Base-by-base conservation (phyloP, 306 rosid genomes). In the Medicago arabica region DNA sequence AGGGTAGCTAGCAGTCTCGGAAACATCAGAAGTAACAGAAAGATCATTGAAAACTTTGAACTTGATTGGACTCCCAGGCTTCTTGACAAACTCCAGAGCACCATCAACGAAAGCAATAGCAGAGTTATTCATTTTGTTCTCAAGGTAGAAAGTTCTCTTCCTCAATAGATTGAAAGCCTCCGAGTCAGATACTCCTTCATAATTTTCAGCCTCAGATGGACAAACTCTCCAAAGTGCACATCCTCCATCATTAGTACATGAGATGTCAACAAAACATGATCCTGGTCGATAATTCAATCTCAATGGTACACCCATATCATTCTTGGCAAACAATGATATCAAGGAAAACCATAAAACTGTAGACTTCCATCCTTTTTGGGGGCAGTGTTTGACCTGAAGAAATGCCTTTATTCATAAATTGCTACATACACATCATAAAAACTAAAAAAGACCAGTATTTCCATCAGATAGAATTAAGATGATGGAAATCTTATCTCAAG, bases 41-140 rank as follows among this genome's bases (percentile, higher is more conserved):
- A 77, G 72, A 67, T 88, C 85, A 61, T 71, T 74, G 67, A 94
- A 86, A 54, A 94, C 84, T 87, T 92, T 94, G 59, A 92, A 90
- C 89, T 94, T 94, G 82, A 91, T 86, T 51, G 93, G 95, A 83
- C 84, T 90, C 82, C 98, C 98, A 77, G 97, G 98, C 86, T 88
- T 92, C 78, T 67, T 82, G 54, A 94, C 93, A 73, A 90, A 90
- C 87, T 90, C 95, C 16, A 86, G 92, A 86, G 88, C 69, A 69
- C 89, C 93, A 92, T 92, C 96, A 76, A 88, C 74, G 25, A 92
- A 88, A 72, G 96, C 96, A 86, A 94, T 81, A 82, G 88, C 93
- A 83, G 88, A 92, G 77, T 84, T 88, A 77, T 85, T 94, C 87
- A 75, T 90, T 87, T 89, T 87, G 86, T 94, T 94, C 77, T 84